Evolutionary conservation across 1,284 basidiomycete genomes (phyloP), one percentile per base, ranked within the genome.

Genomic region (Rhodotorula sp.): DNA sequence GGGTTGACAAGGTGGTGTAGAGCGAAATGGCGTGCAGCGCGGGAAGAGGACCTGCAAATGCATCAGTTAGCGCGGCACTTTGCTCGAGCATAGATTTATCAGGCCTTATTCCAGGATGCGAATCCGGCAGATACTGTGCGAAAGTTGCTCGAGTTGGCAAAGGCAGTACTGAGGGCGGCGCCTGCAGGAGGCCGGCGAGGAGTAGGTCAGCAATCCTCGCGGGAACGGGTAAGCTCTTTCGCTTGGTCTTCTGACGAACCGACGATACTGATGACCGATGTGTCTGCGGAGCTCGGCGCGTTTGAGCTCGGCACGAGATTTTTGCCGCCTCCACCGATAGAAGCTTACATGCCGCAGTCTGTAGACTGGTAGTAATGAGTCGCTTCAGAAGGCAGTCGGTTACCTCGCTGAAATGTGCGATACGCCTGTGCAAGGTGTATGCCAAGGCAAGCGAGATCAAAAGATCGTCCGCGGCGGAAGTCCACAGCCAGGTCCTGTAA

Each of bases 1-100:
- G 64, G 0, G 66, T 38, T 3, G 49, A 38, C 38, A 73, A 58
- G 23, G 69, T 73, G 38, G 66, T 67, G 58, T 64, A 57, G 23
- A 73, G 67, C 5, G 72, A 69, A 38, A 73, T 60, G 48, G 69
- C 69, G 69, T 73, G 70, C 15, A 68, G 65, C 4, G 66, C 60
- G 3, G 72, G 63, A 15, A 73, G 67, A 3, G 72, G 71, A 15
- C 60, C 63, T 64, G 59, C 45, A 19, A 3, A 19, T 3, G 19
- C 21, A 3, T 45, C 48, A 60, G 59, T 21, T 49, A 10, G 49
- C 49, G 5, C 1, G 34, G 34, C 34, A 34, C 34, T 34, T 34
- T 34, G 19, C 49, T 50, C 19, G 5, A 18, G 19, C 10, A 23
- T 23, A 23, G 5, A 2, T 19, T 19, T 2, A 2, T 19, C 16